These are phyloP conservation scores for Acorus calamus DNA, from an alignment of 106 monocot genomes.

Conservation along the genomic window DNA sequence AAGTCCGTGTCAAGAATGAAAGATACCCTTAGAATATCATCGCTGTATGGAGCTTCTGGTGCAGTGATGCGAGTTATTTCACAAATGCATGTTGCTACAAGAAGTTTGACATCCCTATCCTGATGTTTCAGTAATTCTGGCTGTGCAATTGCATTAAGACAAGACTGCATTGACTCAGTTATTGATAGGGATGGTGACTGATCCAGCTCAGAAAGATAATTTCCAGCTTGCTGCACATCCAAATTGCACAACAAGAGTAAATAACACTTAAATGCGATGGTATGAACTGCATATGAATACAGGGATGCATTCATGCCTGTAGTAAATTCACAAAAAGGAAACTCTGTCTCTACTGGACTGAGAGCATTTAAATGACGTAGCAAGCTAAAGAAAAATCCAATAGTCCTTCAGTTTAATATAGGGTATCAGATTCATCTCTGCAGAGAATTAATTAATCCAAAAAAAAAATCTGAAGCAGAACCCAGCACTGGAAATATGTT, in stretches of 20 bases:
- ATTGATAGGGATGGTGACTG: constrained; percentile 65
- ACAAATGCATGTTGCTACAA: constrained; percentile 86
- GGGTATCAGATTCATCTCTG: too few species aligned
- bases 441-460: too few species aligned
- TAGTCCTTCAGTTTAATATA: too few species aligned
- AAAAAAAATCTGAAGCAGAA: too few species aligned
- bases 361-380: too few species aligned
- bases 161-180: constrained; percentile 53
- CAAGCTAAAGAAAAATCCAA: too few species aligned
- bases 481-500: too few species aligned
- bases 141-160: constrained; percentile 58
- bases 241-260: constrained; percentile 2
- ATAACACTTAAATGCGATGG: not conserved
- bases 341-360: too few species aligned
- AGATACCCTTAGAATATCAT: constrained; percentile 74
- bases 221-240: constrained; percentile 61
- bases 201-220: constrained; percentile 55
- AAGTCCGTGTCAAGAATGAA: not conserved
- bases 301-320: not conserved
- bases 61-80: constrained; percentile 93
- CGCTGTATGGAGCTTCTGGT: constrained; percentile 90
- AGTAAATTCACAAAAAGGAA: not conserved
- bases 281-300: not conserved
- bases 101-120: constrained; percentile 80
- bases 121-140: constrained; percentile 68